These are phyloP conservation scores for Colletotrichum sp. DNA, from an alignment of 2,329 filamentous ascomycete genomes.

Conservation along the genomic window DNA sequence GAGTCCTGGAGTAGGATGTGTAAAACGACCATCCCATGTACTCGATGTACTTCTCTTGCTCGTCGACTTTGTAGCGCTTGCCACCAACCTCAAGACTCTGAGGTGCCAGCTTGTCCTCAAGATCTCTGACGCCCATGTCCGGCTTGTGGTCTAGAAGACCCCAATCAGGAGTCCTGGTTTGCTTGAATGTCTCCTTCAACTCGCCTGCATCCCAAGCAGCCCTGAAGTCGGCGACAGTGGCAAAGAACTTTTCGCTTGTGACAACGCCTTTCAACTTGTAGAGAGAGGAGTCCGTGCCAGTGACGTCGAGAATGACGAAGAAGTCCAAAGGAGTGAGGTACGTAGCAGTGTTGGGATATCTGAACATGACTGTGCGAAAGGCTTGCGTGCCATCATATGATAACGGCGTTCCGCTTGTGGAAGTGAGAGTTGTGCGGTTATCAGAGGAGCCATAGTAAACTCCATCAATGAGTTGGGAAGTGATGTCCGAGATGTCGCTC, in stretches of 20 bases:
- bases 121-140: slow-evolving; percentile 32
- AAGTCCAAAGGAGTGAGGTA: slow-evolving; percentile 50
- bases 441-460: slow-evolving; percentile 35
- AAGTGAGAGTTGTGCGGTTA: slow-evolving; percentile 33
- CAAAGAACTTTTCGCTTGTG: slow-evolving; percentile 43
- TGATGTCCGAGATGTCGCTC: slow-evolving; percentile 51
- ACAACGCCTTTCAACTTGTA: slow-evolving; percentile 48
- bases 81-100: slow-evolving; percentile 41
- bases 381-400: slow-evolving; percentile 45
- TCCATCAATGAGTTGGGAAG: slow-evolving; percentile 39
- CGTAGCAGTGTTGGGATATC: slow-evolving; percentile 39
- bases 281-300: slow-evolving; percentile 45
- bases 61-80: slow-evolving; percentile 47
- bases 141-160: slow-evolving; percentile 36
- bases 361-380: slow-evolving; percentile 45
- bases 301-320: slow-evolving; percentile 46
- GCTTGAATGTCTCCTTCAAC: slow-evolving; percentile 35
- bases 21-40: slow-evolving; percentile 61
- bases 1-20: slow-evolving; percentile 45
- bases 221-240: slow-evolving; percentile 35
- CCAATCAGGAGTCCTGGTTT: slow-evolving; percentile 37
- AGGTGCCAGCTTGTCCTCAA: slow-evolving; percentile 39
- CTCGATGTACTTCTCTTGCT: slow-evolving; percentile 49
- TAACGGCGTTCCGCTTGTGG: slow-evolving; percentile 37
- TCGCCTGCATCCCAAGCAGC: slow-evolving; percentile 41